Evolutionary conservation across 495 filamentous ascomycete genomes (phyloP).

Genomic region (Halenospora varia): DNA sequence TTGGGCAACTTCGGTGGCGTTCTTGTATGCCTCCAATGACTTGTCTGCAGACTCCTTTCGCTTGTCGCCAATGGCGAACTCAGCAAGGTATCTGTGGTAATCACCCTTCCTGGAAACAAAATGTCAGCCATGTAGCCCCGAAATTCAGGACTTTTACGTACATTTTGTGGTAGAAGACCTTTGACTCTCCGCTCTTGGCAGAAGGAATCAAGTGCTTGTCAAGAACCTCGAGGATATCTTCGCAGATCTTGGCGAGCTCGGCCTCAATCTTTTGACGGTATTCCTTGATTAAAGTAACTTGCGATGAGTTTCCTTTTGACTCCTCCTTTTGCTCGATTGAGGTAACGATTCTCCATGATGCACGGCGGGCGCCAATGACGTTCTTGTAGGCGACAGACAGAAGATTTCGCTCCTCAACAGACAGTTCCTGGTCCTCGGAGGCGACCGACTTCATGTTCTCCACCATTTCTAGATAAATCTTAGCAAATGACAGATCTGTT

Average conservation of each 20-base stretch:
- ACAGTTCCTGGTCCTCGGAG: constrained; percentile 93
- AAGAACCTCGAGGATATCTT: constrained; percentile 95
- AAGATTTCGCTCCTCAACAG: constrained; percentile 98
- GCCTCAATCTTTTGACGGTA: constrained; percentile 99
- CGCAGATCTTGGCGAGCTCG: constrained; percentile 98
- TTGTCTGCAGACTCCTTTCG: constrained; percentile 96
- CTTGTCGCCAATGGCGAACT: constrained; percentile 96
- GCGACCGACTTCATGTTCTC: constrained; percentile 99
- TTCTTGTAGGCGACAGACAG: constrained; percentile 99
- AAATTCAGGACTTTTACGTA: constrained; percentile 37
- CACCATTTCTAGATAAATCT: constrained; percentile 78
- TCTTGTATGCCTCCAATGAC: constrained; percentile 98
- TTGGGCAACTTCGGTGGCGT: constrained; percentile 94
- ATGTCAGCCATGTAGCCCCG: constrained; percentile 6
- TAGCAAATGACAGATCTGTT: background rate
- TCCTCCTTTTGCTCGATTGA: constrained; percentile 99
- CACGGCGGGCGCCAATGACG: constrained; percentile 97
- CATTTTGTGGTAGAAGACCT: constrained; percentile 99
- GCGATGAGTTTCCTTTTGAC: constrained; percentile 95
- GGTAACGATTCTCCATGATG: constrained; percentile 99
- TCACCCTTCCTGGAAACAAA: constrained; percentile 81
- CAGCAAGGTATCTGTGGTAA: constrained; percentile 99
- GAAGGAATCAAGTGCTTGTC: constrained; percentile 96
- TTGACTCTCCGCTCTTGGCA: constrained; percentile 94
- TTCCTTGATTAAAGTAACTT: constrained; percentile 95